Evolutionary conservation across 805 yeast species (phyloP).

Genomic region (Candida pini): DNA sequence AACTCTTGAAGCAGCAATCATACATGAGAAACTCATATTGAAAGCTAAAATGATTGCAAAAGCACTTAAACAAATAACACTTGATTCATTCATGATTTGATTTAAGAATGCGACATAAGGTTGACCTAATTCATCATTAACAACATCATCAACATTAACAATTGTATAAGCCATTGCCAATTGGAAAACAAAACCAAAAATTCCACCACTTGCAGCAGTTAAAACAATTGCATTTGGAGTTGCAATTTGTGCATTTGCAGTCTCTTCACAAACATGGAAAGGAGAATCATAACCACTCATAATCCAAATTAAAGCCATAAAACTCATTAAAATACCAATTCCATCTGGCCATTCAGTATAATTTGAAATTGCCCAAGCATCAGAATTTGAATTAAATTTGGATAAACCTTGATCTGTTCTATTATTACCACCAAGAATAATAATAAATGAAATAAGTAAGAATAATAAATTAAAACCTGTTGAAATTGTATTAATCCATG

Average conservation of each 20-base stretch:
- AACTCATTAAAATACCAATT: conserved; percentile 48
- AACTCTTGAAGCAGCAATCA: conserved; percentile 61
- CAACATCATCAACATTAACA: conserved; percentile 41
- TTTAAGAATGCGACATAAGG: conserved; percentile 51
- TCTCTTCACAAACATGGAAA: conserved; percentile 66
- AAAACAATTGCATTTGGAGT: conserved; percentile 62
- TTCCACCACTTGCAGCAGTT: conserved; percentile 50
- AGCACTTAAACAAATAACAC: conserved; percentile 37
- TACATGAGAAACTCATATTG: conserved; percentile 47
- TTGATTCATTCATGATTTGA: conserved; percentile 38
- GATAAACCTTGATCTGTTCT: conserved; percentile 32
- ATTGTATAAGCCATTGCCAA: conserved; percentile 57
- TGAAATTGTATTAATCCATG: conserved; percentile 47
- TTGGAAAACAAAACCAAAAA: conserved; percentile 51
- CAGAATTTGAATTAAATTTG: conserved; percentile 41
- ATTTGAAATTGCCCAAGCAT: conserved; percentile 50
- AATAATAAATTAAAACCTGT: conserved; percentile 43
- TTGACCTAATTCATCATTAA: conserved; percentile 48
- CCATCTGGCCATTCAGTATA: conserved; percentile 59
- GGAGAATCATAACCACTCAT: conserved; percentile 74
- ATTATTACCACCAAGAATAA: conserved; percentile 45
- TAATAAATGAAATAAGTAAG: conserved; percentile 44
- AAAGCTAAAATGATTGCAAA: conserved; percentile 38
- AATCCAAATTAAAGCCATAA: conserved; percentile 57
- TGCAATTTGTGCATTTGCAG: conserved; percentile 54